A percentile compares a stretch with the other conserved stretches of the same genome.
phyloP scores from a whole-genome alignment of 2,329 filamentous ascomycete genomes.

The Colletotrichum theobromicola region DNA sequence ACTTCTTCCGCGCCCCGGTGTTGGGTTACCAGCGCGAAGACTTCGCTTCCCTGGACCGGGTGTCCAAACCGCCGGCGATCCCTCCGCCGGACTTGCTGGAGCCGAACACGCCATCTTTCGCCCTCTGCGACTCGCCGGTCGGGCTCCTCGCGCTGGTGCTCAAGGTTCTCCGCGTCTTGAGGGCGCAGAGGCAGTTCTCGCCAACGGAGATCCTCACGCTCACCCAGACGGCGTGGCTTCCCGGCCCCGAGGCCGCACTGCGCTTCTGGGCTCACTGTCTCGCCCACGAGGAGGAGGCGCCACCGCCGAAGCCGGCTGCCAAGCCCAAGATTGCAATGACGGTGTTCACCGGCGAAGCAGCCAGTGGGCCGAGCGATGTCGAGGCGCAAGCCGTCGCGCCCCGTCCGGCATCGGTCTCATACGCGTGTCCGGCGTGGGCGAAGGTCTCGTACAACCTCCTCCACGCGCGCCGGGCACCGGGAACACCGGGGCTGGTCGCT shows the following conservation, averaged over 20 bases:
- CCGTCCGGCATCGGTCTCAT: slow-evolving; percentile 30
- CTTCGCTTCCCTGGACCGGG: slow-evolving; percentile 44
- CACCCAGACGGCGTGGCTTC: slow-evolving; percentile 68
- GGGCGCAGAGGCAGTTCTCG: slow-evolving; percentile 45
- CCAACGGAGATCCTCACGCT: slow-evolving; percentile 63
- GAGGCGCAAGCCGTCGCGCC: slow-evolving; percentile 25
- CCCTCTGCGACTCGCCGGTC: slow-evolving; percentile 65
- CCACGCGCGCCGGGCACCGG: slow-evolving; percentile 41
- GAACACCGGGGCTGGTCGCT: slow-evolving; percentile 48
- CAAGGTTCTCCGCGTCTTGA: slow-evolving; percentile 47
- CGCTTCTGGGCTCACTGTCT: slow-evolving; percentile 58
- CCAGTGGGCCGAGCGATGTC: slow-evolving; percentile 1
- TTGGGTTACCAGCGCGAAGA: slow-evolving; percentile 63
- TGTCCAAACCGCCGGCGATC: slow-evolving; percentile 27
- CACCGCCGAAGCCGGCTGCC: slow-evolving; percentile 24
- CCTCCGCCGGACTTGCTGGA: slow-evolving; percentile 39
- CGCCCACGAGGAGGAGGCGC: slow-evolving; percentile 34
- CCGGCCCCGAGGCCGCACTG: slow-evolving; percentile 66
- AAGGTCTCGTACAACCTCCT: slow-evolving; percentile 48
- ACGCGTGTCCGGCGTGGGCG: slow-evolving; percentile 56
- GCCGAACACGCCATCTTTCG: slow-evolving; percentile 63
- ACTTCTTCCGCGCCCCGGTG: slow-evolving; percentile 49
- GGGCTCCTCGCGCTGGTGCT: slow-evolving; percentile 62
- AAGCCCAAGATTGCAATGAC: slow-evolving; percentile 52
- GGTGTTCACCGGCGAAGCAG: slow-evolving; percentile 44